Evolutionary conservation across 2,329 filamentous ascomycete species (phyloP).

Genomic region (Tolypocladium cylindrosporum): DNA sequence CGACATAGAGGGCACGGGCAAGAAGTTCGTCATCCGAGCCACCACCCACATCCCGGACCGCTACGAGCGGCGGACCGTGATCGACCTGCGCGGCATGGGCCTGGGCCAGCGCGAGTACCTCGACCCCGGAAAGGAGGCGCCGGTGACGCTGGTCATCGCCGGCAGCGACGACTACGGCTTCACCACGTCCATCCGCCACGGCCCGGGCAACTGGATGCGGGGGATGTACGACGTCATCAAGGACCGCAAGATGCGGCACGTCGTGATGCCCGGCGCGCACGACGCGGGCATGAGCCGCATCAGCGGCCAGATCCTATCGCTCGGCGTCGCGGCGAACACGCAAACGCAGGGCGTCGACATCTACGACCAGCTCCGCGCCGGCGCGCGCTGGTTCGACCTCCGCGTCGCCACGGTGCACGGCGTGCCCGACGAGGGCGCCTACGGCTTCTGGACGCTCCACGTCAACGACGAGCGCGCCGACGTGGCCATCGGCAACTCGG

Average conservation of each 20-base stretch:
- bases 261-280: slow-evolving; percentile 38
- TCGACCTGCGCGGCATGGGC: slow-evolving; percentile 20
- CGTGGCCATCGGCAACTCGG: slow-evolving; percentile 33
- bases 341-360: slow-evolving; percentile 34
- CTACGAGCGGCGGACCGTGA: slow-evolving; percentile 15
- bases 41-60: slow-evolving; percentile 18
- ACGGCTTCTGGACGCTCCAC: slow-evolving; percentile 30
- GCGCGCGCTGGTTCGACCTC: slow-evolving; percentile 37
- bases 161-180: slow-evolving; percentile 16
- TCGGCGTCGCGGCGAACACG: slow-evolving; percentile 28
- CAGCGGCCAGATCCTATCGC: slow-evolving; percentile 19
- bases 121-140: slow-evolving; percentile 16
- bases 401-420: slow-evolving; percentile 25
- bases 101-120: slow-evolving; percentile 22
- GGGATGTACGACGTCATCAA: slow-evolving; percentile 20
- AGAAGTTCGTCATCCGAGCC: slow-evolving; percentile 18
- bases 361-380: slow-evolving; percentile 32
- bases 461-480: slow-evolving; percentile 24
- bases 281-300: slow-evolving; percentile 38
- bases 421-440: not conserved
- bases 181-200: slow-evolving; percentile 17
- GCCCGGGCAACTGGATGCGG: slow-evolving; percentile 21
- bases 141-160: slow-evolving; percentile 23
- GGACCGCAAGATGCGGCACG: slow-evolving; percentile 29
- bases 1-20: slow-evolving; percentile 16